Evolutionary conservation across 1,284 basidiomycete species (phyloP).

Genomic region (Trichosporon ovoides): DNA sequence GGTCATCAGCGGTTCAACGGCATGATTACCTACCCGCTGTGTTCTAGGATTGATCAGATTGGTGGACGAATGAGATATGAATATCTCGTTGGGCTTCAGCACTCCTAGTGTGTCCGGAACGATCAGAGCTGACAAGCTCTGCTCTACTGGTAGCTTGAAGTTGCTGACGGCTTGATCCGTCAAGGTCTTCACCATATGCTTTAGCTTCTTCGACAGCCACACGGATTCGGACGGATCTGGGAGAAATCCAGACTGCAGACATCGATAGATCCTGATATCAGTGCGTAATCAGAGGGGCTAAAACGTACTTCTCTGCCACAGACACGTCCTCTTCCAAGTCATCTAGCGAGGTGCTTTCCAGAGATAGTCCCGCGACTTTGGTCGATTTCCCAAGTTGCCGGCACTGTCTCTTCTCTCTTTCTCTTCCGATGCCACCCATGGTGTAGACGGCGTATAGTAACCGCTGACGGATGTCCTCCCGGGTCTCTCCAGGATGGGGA

Average conservation of each 20-base stretch:
- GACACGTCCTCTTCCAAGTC: slow-evolving; percentile 12
- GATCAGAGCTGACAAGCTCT: slow-evolving; percentile 35
- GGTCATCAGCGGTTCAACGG: background rate
- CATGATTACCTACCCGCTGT: slow-evolving; percentile 4
- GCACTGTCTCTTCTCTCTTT: slow-evolving; percentile 24
- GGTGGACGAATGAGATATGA: slow-evolving; percentile 24
- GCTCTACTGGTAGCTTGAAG: slow-evolving; percentile 29
- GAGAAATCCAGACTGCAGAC: slow-evolving; percentile 23
- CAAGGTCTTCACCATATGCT: slow-evolving; percentile 22
- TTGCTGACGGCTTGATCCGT: slow-evolving; percentile 20
- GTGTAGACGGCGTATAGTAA: slow-evolving; percentile 22
- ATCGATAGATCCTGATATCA: slow-evolving; percentile 10
- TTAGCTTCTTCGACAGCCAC: slow-evolving; percentile 27
- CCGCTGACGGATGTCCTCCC: slow-evolving; percentile 19
- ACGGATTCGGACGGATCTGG: background rate
- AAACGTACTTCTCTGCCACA: slow-evolving; percentile 30
- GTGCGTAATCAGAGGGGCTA: background rate
- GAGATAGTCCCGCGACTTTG: slow-evolving; percentile 26
- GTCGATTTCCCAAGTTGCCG: slow-evolving; percentile 19
- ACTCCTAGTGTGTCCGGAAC: slow-evolving; percentile 34
- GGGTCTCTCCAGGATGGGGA: slow-evolving; percentile 20
- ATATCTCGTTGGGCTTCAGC: slow-evolving; percentile 36
- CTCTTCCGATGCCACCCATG: slow-evolving; percentile 30
- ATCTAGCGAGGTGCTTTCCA: background rate
- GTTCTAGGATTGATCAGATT: slow-evolving; percentile 25